phyloP scores from a whole-genome alignment of 2,329 filamentous ascomycete genomes.

The Microdochium nivale region DNA sequence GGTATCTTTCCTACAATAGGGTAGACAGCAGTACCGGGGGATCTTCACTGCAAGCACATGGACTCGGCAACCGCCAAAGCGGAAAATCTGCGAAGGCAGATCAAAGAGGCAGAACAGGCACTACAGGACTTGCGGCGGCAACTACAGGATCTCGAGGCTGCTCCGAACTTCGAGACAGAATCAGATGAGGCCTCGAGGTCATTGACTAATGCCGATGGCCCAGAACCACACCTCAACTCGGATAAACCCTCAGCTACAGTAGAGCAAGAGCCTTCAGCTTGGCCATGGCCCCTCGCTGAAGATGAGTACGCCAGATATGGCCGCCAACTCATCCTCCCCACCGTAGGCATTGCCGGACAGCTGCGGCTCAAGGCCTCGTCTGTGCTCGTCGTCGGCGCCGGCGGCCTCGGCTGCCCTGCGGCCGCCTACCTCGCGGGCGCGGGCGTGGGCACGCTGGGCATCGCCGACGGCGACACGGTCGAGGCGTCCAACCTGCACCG shows the following conservation, averaged over 20 bases:
- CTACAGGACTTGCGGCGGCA: conserved; percentile 30
- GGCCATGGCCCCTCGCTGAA: conserved; percentile 59
- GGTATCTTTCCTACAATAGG: not conserved
- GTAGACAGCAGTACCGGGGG: conserved; percentile 7
- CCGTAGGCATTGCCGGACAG: conserved; percentile 73
- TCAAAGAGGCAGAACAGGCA: conserved; percentile 33
- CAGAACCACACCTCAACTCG: not conserved
- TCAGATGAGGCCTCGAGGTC: not conserved
- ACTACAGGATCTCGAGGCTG: conserved; percentile 25
- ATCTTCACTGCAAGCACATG: conserved; percentile 18
- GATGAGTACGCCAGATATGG: conserved; percentile 84
- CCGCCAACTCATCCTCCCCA: conserved; percentile 80
- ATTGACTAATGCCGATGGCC: not conserved
- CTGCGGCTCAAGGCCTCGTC: conserved; percentile 59
- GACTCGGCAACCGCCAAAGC: conserved; percentile 14
- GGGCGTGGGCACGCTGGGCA: conserved; percentile 72
- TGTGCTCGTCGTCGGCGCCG: conserved; percentile 77
- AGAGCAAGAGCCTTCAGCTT: conserved; percentile 6
- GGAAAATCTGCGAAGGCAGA: conserved; percentile 30
- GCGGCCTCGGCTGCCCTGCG: conserved; percentile 85
- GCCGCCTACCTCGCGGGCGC: conserved; percentile 88
- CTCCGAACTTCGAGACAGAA: not conserved
- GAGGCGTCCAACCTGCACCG: conserved; percentile 89
- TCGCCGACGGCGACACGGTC: conserved; percentile 82
- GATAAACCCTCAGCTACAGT: not conserved